phyloP scores from a whole-genome alignment of 2,329 filamentous ascomycete genomes.

The Arachnomyces sp. region DNA sequence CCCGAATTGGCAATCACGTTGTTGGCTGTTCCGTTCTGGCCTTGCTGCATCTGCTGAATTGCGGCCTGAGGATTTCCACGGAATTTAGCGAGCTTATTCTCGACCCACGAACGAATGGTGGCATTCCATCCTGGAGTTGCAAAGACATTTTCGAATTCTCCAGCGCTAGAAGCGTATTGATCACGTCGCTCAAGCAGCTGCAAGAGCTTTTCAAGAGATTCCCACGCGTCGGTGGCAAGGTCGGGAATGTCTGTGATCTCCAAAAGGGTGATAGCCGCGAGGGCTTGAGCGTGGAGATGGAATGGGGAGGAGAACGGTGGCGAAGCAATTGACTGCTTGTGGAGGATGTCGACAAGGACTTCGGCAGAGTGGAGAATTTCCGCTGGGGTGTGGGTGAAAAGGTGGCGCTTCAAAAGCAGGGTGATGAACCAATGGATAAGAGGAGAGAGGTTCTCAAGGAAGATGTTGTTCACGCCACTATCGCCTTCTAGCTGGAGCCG shows the following conservation, averaged over 20 bases:
- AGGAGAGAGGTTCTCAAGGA: slow-evolving; percentile 31
- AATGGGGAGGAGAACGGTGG: slow-evolving; percentile 31
- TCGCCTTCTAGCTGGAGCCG: slow-evolving; percentile 23
- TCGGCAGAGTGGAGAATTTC: slow-evolving; percentile 35
- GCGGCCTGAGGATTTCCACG: slow-evolving; percentile 24
- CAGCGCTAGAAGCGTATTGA: slow-evolving; percentile 19
- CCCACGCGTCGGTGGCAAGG: slow-evolving; percentile 31
- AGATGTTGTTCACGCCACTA: slow-evolving; percentile 19
- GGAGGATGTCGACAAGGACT: slow-evolving; percentile 33
- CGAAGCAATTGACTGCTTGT: slow-evolving; percentile 22
- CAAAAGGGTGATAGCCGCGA: slow-evolving; percentile 36
- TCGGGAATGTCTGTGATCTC: slow-evolving; percentile 36
- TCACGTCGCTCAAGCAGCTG: slow-evolving; percentile 41
- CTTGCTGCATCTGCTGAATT: slow-evolving; percentile 13
- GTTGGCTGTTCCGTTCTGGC: not conserved
- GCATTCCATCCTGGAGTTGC: slow-evolving; percentile 33
- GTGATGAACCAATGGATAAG: slow-evolving; percentile 38
- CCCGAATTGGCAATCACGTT: slow-evolving; percentile 11
- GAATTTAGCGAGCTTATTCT: slow-evolving; percentile 27
- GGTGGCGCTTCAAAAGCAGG: slow-evolving; percentile 35
- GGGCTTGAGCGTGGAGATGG: slow-evolving; percentile 33
- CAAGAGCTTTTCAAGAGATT: slow-evolving; percentile 44
- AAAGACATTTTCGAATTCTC: slow-evolving; percentile 34
- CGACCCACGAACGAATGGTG: slow-evolving; percentile 34
- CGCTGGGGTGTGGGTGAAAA: slow-evolving; percentile 34